These are phyloP conservation scores for Termitomyces sp. DNA, from an alignment of 768 basidiomycete genomes.

Conservation along the genomic window DNA sequence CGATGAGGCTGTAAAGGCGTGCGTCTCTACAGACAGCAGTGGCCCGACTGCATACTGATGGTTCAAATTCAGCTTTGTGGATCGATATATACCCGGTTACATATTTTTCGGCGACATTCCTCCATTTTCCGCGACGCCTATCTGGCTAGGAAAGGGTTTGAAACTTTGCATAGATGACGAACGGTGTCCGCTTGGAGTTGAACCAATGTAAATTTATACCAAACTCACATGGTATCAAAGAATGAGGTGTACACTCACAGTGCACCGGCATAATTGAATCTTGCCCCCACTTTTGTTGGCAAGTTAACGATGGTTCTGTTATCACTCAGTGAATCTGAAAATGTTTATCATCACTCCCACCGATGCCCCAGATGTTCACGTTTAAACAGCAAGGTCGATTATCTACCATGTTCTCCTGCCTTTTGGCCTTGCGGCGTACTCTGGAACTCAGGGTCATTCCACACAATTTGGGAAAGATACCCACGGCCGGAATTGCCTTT, in stretches of 20 bases:
- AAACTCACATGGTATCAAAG: neutral
- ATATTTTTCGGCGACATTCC: constrained; percentile 69
- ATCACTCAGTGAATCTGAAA: neutral
- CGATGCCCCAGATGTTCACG: neutral
- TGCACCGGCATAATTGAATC: neutral
- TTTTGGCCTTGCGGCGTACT: constrained; percentile 13
- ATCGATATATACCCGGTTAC: constrained; percentile 93
- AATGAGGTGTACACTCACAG: too few species aligned
- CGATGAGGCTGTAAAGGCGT: constrained; percentile 68
- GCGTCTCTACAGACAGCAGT: constrained; percentile 17
- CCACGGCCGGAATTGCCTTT: neutral
- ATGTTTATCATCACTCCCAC: neutral
- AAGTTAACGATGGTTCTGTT: neutral
- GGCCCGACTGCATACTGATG: constrained; percentile 4
- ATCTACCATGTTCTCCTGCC: neutral
- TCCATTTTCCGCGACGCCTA: constrained; percentile 9
- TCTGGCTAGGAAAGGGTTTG: constrained; percentile 40
- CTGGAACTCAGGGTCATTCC: constrained; percentile 12
- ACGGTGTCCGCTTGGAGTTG: constrained; percentile 39
- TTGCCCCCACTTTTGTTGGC: neutral
- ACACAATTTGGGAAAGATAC: neutral
- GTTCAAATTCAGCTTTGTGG: constrained; percentile 62
- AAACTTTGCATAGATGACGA: constrained; percentile 48
- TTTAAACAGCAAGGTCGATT: neutral
- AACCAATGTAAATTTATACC: constrained; percentile 28